Conservation (phyloP, 2,329 filamentous ascomycete genomes). For the Sclerotinia nivalis region DNA sequence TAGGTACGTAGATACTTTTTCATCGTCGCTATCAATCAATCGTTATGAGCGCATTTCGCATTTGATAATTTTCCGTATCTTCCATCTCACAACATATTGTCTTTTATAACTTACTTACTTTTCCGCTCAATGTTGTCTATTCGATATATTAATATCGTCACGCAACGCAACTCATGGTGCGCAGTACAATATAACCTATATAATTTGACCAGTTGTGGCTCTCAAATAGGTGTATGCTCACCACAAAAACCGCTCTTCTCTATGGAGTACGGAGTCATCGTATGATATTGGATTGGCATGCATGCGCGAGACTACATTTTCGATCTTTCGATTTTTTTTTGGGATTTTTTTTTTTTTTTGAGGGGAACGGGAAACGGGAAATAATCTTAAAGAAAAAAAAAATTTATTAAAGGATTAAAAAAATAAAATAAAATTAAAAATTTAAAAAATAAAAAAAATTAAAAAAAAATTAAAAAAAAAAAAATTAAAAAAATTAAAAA, state of each 20-base stretch:
- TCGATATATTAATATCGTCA: background rate
- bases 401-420: no score
- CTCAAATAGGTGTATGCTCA: background rate
- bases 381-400: no score
- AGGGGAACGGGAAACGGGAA: no score
- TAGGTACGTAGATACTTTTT: background rate
- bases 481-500: no score
- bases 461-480: no score
- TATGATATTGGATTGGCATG: background rate
- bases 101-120: background rate
- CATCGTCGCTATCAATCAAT: background rate
- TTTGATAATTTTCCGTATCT: background rate
- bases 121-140: background rate
- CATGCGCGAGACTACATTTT: background rate
- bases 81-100: constrained; percentile 8
- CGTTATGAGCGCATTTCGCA: background rate
- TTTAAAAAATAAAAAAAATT: no score
- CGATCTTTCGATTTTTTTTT: no score
- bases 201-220: background rate
- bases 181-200: background rate
- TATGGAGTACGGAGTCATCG: no score
- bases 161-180: no score
- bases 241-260: background rate
- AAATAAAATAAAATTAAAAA: no score
- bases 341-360: no score